Conservation (phyloP, 2,329 filamentous ascomycete species). For the Colletotrichum karsti region DNA sequence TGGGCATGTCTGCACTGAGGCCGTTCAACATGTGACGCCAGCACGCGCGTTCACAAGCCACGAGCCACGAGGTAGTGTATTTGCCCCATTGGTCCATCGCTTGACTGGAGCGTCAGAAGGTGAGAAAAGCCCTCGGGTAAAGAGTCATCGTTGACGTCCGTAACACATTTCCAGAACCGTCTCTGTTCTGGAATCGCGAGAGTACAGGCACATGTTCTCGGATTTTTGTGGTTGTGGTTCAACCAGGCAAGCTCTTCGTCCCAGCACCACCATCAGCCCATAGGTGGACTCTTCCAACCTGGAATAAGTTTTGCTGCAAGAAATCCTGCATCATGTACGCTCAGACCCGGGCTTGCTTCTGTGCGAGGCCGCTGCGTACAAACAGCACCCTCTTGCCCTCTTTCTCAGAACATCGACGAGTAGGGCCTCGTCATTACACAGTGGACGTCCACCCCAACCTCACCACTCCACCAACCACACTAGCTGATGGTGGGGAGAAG, state of each 20-base stretch:
- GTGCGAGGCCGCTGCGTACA: slow-evolving; percentile 13
- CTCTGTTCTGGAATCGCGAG: too few relatives aligned
- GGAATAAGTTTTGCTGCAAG: slow-evolving; percentile 19
- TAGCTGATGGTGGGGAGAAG: slow-evolving; percentile 4
- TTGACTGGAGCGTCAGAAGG: neutral
- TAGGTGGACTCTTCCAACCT: neutral
- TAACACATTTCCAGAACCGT: too few relatives aligned
- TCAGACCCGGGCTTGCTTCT: slow-evolving; percentile 23
- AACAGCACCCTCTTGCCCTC: slow-evolving; percentile 5
- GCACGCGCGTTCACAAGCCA: neutral
- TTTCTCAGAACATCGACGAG: neutral
- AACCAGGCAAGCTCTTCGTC: neutral
- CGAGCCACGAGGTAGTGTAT: neutral
- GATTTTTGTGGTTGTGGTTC: neutral
- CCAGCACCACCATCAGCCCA: neutral
- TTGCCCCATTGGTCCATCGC: neutral
- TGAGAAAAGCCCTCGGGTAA: neutral
- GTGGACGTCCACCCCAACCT: slow-evolving; percentile 5
- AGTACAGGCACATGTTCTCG: too few relatives aligned
- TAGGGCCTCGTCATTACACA: slow-evolving; percentile 8
- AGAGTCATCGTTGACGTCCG: too few relatives aligned
- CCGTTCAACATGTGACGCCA: slow-evolving; percentile 11
- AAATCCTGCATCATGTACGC: slow-evolving; percentile 31
- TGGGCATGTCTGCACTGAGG: neutral
- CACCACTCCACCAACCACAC: slow-evolving; percentile 1